Conservation (phyloP, 1,139 yeast genomes). For the Protomyces pachydermus region DNA sequence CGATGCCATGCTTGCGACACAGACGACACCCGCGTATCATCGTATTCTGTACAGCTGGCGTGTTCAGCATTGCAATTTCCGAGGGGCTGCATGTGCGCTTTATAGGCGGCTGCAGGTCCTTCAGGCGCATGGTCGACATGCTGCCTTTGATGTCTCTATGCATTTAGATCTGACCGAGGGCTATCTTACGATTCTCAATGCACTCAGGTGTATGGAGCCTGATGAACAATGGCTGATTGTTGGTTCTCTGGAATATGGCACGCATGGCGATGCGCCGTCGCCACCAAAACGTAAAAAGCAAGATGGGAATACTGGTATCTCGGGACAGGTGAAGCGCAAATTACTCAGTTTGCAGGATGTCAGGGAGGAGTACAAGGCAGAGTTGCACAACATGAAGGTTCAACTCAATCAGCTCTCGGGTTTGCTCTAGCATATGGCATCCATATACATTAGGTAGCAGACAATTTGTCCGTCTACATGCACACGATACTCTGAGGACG, state of each 20-base stretch:
- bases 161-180: conserved; percentile 27
- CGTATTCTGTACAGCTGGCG: conserved; percentile 28
- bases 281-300: conserved; percentile 1
- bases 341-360: conserved; percentile 12
- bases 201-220: conserved; percentile 23
- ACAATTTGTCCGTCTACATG: neutral
- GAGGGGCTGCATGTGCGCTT: conserved; percentile 27
- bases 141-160: conserved; percentile 12
- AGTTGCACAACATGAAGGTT: conserved; percentile 15
- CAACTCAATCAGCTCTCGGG: conserved; percentile 5
- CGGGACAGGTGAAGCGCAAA: conserved; percentile 1
- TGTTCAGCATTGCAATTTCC: conserved; percentile 22
- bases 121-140: conserved; percentile 3
- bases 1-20: conserved; percentile 24
- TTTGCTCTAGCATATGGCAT: neutral
- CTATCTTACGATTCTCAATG: conserved; percentile 27
- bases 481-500: too few relatives aligned
- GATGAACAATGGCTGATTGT: conserved; percentile 28
- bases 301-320: neutral
- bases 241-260: conserved; percentile 2
- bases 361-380: conserved; percentile 10
- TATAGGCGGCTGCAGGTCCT: conserved; percentile 25
- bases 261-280: conserved; percentile 1
- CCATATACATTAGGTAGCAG: neutral
- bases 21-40: conserved; percentile 26